A percentile compares a stretch with the other conserved stretches of the same genome.
Conservation (phyloP, 2,329 filamentous ascomycete species). For the Xylariales sp. region DNA sequence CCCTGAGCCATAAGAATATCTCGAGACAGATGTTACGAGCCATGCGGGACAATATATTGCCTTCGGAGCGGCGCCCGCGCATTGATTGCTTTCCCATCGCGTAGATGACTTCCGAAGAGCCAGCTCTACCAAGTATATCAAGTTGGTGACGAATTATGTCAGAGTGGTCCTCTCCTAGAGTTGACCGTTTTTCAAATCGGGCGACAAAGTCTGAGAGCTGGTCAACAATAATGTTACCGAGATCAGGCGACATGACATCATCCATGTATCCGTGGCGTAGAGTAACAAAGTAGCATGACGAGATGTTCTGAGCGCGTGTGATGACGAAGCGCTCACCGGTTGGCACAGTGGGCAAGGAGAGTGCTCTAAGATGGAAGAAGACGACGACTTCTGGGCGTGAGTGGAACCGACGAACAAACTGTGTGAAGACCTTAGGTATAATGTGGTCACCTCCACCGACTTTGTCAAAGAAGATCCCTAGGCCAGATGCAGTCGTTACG, state of each 20-base stretch:
- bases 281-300: slow-evolving; percentile 60
- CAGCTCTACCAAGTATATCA: slow-evolving; percentile 29
- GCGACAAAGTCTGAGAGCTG: slow-evolving; percentile 49
- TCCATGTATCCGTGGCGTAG: slow-evolving; percentile 68
- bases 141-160: slow-evolving; percentile 1
- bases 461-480: slow-evolving; percentile 74
- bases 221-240: slow-evolving; percentile 48
- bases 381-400: slow-evolving; percentile 60
- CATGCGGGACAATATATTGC: not conserved
- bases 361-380: slow-evolving; percentile 65
- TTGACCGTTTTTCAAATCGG: slow-evolving; percentile 27
- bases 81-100: slow-evolving; percentile 56
- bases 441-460: slow-evolving; percentile 47
- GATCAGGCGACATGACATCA: slow-evolving; percentile 57
- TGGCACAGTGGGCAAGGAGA: slow-evolving; percentile 50
- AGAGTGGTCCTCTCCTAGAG: slow-evolving; percentile 9
- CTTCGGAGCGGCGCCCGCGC: slow-evolving; percentile 27
- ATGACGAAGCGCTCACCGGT: slow-evolving; percentile 39
- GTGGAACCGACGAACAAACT: slow-evolving; percentile 65
- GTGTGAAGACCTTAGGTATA: slow-evolving; percentile 57
- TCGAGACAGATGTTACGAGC: slow-evolving; percentile 35
- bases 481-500: slow-evolving; percentile 43
- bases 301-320: slow-evolving; percentile 18
- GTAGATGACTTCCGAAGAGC: slow-evolving; percentile 41
- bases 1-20: slow-evolving; percentile 56